Conservation (phyloP, 148 eudicot species). For the Agrostemma githago region DNA sequence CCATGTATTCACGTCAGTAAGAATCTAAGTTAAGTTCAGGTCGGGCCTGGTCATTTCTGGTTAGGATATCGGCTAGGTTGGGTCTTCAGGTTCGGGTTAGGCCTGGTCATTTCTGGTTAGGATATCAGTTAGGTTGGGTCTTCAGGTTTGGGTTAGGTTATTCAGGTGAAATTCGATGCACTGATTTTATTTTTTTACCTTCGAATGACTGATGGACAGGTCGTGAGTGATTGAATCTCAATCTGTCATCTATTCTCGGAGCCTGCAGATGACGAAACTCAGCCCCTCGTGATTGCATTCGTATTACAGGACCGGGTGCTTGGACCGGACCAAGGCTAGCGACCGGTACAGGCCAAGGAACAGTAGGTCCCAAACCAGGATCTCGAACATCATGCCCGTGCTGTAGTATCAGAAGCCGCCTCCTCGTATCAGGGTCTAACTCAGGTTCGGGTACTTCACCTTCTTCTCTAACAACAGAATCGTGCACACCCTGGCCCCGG, state of each 20-base stretch:
- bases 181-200: constrained; percentile 42
- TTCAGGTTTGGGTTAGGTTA: too few species aligned
- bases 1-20: too few species aligned
- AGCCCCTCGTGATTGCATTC: constrained; percentile 51
- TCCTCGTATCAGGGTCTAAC: constrained; percentile 94
- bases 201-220: constrained; percentile 47
- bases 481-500: constrained; percentile 70
- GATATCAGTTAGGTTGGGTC: too few species aligned
- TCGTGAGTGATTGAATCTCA: constrained; percentile 40
- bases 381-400: constrained; percentile 87
- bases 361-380: constrained; percentile 26
- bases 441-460: constrained; percentile 99
- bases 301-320: constrained; percentile 41
- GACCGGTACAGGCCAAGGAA: constrained; percentile 21
- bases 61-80: too few species aligned
- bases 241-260: constrained; percentile 57
- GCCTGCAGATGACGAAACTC: constrained; percentile 36
- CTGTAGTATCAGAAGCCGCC: constrained; percentile 91
- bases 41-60: too few species aligned
- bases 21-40: too few species aligned
- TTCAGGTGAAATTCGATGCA: not conserved
- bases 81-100: too few species aligned
- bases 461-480: constrained; percentile 91
- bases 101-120: too few species aligned
- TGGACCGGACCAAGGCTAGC: constrained; percentile 36